A percentile compares a stretch with the other conserved stretches of the same genome.
Conservation (phyloP, 495 filamentous ascomycete species). For the Neurospora intermedia region DNA sequence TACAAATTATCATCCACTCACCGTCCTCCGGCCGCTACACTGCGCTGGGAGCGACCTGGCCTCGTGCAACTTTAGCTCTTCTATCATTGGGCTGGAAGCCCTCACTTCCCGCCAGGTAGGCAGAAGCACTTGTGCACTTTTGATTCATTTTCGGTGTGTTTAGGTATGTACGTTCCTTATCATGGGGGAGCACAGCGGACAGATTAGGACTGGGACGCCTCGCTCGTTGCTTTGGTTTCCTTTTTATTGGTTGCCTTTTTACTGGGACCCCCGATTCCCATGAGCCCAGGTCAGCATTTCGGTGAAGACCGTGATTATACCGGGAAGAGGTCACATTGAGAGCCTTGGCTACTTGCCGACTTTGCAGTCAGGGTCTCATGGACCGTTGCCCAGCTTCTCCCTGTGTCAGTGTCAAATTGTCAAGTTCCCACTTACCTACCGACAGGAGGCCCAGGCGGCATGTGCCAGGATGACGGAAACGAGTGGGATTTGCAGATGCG, state of each 20-base stretch:
- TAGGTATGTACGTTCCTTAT: background rate
- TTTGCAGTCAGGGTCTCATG: background rate
- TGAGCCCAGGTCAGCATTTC: background rate
- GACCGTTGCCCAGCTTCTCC: background rate
- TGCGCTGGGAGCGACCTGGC: too few relatives aligned
- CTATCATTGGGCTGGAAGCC: too few relatives aligned
- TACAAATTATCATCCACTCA: background rate
- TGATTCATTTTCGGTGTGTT: background rate
- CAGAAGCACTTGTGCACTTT: too few relatives aligned
- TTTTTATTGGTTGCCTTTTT: background rate
- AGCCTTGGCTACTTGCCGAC: background rate
- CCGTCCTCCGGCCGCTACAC: background rate
- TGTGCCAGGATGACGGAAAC: background rate
- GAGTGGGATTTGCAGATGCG: background rate
- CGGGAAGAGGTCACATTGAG: background rate
- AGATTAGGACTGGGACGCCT: background rate
- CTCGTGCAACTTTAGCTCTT: too few relatives aligned
- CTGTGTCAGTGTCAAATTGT: background rate
- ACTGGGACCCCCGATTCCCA: background rate
- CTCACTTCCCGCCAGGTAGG: too few relatives aligned
- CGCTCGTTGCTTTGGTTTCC: background rate
- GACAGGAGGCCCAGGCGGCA: background rate
- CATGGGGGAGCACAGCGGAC: background rate
- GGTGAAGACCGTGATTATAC: background rate
- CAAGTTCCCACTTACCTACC: background rate